Evolutionary conservation across 495 filamentous ascomycete genomes (phyloP).

Genomic region (Tetracladium marchalianum): DNA sequence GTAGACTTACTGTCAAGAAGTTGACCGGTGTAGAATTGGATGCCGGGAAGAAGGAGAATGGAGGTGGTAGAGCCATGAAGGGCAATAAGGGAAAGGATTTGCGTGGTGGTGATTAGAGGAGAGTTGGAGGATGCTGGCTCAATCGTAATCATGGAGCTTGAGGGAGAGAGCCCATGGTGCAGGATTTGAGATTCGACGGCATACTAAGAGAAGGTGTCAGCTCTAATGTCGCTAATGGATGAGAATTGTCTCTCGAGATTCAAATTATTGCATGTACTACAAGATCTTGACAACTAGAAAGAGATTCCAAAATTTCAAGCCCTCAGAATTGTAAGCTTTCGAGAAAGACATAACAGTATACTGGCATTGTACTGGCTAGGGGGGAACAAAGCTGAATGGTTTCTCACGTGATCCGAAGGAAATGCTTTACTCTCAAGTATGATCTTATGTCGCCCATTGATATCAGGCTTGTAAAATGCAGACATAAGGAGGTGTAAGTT

Average conservation of each 20-base stretch:
- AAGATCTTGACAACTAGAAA: background rate
- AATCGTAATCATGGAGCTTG: slow-evolving; percentile 66
- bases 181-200: slow-evolving; percentile 79
- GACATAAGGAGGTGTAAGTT: slow-evolving; percentile 89
- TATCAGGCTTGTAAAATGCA: slow-evolving; percentile 76
- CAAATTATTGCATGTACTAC: background rate
- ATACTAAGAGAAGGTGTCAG: slow-evolving; percentile 42
- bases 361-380: background rate
- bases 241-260: background rate
- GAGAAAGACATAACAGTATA: too few species aligned
- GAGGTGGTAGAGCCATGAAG: slow-evolving; percentile 67
- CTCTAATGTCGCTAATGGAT: background rate
- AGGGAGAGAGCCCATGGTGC: slow-evolving; percentile 61
- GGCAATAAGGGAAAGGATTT: slow-evolving; percentile 68
- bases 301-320: too few species aligned
- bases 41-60: slow-evolving; percentile 74
- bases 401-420: slow-evolving; percentile 71
- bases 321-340: too few species aligned
- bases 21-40: slow-evolving; percentile 95
- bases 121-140: slow-evolving; percentile 44
- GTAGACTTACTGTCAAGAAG: slow-evolving; percentile 48
- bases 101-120: slow-evolving; percentile 51
- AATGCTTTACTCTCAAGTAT: slow-evolving; percentile 92
- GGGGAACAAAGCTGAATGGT: background rate
- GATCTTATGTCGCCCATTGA: slow-evolving; percentile 68